These are phyloP conservation scores for Yamadazyma membranifaciens DNA, from an alignment of 1,139 yeast genomes.

Conservation along the genomic window DNA sequence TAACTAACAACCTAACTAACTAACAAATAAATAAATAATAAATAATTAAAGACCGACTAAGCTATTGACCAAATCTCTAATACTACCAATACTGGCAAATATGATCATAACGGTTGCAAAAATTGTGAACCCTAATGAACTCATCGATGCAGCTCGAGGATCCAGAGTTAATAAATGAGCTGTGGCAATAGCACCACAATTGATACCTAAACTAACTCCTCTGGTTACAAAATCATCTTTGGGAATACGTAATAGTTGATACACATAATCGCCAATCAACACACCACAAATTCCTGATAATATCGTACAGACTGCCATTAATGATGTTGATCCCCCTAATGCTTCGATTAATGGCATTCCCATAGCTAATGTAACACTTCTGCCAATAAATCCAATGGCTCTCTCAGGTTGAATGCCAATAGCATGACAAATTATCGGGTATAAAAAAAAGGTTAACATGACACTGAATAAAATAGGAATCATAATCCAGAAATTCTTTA, in stretches of 20 bases:
- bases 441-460: slow-evolving; percentile 59
- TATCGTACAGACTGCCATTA: slow-evolving; percentile 79
- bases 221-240: slow-evolving; percentile 70
- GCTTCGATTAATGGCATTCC: slow-evolving; percentile 71
- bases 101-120: slow-evolving; percentile 76
- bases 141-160: slow-evolving; percentile 80
- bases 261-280: slow-evolving; percentile 54
- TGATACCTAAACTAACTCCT: slow-evolving; percentile 73
- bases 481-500: slow-evolving; percentile 55
- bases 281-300: slow-evolving; percentile 79
- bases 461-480: slow-evolving; percentile 62
- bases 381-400: slow-evolving; percentile 73
- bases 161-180: slow-evolving; percentile 68
- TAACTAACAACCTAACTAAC: no score
- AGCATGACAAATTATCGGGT: slow-evolving; percentile 65
- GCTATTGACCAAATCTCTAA: slow-evolving; percentile 25
- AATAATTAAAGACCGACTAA: slow-evolving; percentile 32
- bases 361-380: slow-evolving; percentile 78
- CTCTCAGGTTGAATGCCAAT: slow-evolving; percentile 61
- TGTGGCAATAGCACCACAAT: slow-evolving; percentile 81
- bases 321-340: slow-evolving; percentile 64
- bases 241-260: slow-evolving; percentile 49
- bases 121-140: slow-evolving; percentile 66
- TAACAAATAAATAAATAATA: neutral
- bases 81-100: slow-evolving; percentile 54